Evolutionary conservation across 495 filamentous ascomycete species (phyloP).

Genomic region (Hypoxylon intermedium): DNA sequence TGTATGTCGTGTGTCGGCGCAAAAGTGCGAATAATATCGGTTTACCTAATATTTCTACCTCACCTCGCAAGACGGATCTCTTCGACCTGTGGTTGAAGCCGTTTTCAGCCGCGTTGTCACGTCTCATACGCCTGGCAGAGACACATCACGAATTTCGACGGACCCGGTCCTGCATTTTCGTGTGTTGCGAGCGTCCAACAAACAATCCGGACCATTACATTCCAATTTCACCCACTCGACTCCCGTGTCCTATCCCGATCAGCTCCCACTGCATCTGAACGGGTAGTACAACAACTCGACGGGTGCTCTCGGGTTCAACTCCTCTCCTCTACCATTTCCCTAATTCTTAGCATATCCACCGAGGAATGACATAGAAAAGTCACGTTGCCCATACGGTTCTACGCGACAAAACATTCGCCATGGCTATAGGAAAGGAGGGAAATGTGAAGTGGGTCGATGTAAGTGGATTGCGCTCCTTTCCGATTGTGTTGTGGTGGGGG

Average conservation of each 20-base stretch:
- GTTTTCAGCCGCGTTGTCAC: conserved; percentile 9
- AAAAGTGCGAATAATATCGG: conserved; percentile 28
- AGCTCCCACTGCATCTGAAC: conserved; percentile 1
- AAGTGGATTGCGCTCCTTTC: conserved; percentile 36
- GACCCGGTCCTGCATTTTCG: conserved; percentile 9
- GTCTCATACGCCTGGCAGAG: conserved; percentile 7
- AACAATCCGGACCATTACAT: conserved; percentile 23
- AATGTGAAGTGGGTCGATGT: conserved; percentile 77
- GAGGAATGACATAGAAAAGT: conserved; percentile 40
- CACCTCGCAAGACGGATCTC: neutral
- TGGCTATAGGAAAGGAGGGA: conserved; percentile 55
- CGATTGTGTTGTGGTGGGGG: neutral
- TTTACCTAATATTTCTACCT: conserved; percentile 20
- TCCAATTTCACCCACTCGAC: conserved; percentile 20
- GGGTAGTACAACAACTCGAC: neutral
- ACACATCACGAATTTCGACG: conserved; percentile 6
- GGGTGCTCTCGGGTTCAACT: conserved; percentile 4
- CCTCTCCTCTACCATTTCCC: neutral
- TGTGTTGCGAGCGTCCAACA: conserved; percentile 25
- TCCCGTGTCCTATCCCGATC: conserved; percentile 1
- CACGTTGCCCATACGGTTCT: conserved; percentile 2
- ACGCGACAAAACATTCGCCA: conserved; percentile 33
- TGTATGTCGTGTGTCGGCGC: neutral
- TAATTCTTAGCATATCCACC: neutral
- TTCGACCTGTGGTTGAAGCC: conserved; percentile 11